A percentile compares a stretch with the other conserved stretches of the same genome.
Evolutionary conservation across 192 early-diverging fungal genomes (phyloP).

Genomic region (Rhizophagus clarus): DNA sequence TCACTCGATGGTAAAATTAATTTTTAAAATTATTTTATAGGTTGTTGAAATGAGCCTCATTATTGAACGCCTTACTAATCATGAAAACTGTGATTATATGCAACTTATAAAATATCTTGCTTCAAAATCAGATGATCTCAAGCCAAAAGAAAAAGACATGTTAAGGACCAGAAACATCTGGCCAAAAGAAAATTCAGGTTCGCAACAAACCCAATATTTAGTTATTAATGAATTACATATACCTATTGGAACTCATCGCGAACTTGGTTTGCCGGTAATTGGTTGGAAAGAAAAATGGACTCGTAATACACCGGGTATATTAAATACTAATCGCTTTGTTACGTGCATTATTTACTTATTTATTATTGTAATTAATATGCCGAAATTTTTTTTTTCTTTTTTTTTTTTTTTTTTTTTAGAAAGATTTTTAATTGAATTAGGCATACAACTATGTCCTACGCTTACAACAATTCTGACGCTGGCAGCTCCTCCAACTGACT

Average conservation of each 20-base stretch:
- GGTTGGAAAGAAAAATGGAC: conserved; percentile 63
- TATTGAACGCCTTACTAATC: conserved; percentile 73
- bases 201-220: no score
- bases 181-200: conserved; percentile 60
- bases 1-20: no score
- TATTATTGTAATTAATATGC: conserved; percentile 4
- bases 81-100: conserved; percentile 81
- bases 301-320: conserved; percentile 25
- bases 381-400: no score
- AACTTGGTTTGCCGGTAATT: conserved; percentile 67
- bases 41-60: conserved; percentile 84
- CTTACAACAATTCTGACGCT: conserved; percentile 42
- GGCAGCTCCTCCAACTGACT: conserved; percentile 37
- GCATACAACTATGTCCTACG: conserved; percentile 51
- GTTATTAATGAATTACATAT: no score
- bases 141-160: conserved; percentile 57
- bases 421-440: conserved; percentile 51
- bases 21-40: no score
- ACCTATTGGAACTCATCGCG: no score
- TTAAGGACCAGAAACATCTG: conserved; percentile 72
- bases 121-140: conserved; percentile 54
- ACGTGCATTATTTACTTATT: no score
- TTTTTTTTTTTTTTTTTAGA: no score
- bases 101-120: conserved; percentile 83
- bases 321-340: no score